Evolutionary conservation across 345 rosid genomes (phyloP), one percentile per base, ranked within the genome.

Genomic region (Melaleuca quinquenervia): DNA sequence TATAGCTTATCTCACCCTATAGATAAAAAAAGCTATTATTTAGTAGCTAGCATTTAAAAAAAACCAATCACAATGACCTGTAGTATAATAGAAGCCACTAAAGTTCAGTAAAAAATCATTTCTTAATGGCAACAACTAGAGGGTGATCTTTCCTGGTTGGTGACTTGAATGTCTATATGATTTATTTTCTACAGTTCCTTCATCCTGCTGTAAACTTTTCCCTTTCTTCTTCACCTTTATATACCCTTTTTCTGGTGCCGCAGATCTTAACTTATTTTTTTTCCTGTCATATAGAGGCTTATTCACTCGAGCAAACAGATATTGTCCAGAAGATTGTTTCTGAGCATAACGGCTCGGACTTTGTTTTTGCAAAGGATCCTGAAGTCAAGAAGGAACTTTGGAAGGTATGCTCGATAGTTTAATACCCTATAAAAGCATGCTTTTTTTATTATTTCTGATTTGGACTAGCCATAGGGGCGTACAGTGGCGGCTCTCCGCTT

Each of bases 351-450:
- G 97, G 98, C 84, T 90, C 98, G 41, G 96, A 95, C 88, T 97
- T 97, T 92, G 90, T 93, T 85, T 96, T 95, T 82, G 97, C 97
- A 10, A 96, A 95, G 92, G 94, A 97, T 84, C 90, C 96, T 88
- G 93, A 92, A 90, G 94, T 96, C 32, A 97, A 97, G 89, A 93
- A 92, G 22, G 98, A 97, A 92, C 98, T 96, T 50, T 95, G 98
- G 98, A 95, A 91, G 97, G 99, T 95, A 92, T 15, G 50, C 24
- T 52, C 7, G 11, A 87, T 53, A 75, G 82, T 86, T 88, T 84
- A 86, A 80, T 58, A 44, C 16, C 26, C 5, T 18, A 70, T 36
- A 70, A 36, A 70, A 18, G 8, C 26, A 70, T 20, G 48, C 13
- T 13, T 70, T 36, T 32, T 24, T 70, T 6, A 8, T 36, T 32